Evolutionary conservation across 805 yeast genomes (phyloP).

Genomic region (Myxozyma udenii): DNA sequence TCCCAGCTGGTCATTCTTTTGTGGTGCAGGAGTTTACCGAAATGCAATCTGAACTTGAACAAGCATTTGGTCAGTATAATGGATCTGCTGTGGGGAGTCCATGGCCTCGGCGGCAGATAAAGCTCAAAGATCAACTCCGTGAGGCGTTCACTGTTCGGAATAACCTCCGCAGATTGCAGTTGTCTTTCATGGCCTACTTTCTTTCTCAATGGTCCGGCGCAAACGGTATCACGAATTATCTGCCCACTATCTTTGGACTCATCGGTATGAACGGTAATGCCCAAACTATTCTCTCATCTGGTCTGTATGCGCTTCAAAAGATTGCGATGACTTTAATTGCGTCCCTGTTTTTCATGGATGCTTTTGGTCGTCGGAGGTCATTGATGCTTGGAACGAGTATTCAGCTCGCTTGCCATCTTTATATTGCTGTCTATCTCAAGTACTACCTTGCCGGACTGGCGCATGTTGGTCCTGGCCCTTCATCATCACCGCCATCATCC

Average conservation of each 20-base stretch:
- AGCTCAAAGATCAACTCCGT: neutral
- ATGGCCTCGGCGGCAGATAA: neutral
- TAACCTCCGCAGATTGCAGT: slow-evolving; percentile 6
- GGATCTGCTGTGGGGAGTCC: neutral
- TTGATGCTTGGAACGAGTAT: slow-evolving; percentile 3
- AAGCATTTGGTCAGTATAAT: slow-evolving; percentile 1
- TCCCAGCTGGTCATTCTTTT: slow-evolving; percentile 3
- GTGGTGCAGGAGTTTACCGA: slow-evolving; percentile 3
- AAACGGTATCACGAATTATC: slow-evolving; percentile 14
- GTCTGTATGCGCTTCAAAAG: slow-evolving; percentile 13
- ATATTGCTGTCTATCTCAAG: slow-evolving; percentile 9
- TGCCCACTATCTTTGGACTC: slow-evolving; percentile 16
- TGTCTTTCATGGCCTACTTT: slow-evolving; percentile 16
- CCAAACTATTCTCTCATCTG: slow-evolving; percentile 7
- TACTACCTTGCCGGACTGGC: slow-evolving; percentile 3
- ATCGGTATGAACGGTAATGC: slow-evolving; percentile 9
- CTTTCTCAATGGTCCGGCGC: slow-evolving; percentile 21
- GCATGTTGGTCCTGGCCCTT: too few relatives aligned
- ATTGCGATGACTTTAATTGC: slow-evolving; percentile 9
- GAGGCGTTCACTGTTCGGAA: slow-evolving; percentile 3
- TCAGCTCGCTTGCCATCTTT: slow-evolving; percentile 13
- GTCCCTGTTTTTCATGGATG: slow-evolving; percentile 14
- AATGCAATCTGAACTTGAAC: slow-evolving; percentile 2
- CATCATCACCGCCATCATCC: too few relatives aligned
- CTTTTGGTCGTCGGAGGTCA: slow-evolving; percentile 11